A percentile compares a stretch with the other conserved stretches of the same genome.
phyloP scores from a whole-genome alignment of 2,329 filamentous ascomycete species.

The Magnaporthales sp. region DNA sequence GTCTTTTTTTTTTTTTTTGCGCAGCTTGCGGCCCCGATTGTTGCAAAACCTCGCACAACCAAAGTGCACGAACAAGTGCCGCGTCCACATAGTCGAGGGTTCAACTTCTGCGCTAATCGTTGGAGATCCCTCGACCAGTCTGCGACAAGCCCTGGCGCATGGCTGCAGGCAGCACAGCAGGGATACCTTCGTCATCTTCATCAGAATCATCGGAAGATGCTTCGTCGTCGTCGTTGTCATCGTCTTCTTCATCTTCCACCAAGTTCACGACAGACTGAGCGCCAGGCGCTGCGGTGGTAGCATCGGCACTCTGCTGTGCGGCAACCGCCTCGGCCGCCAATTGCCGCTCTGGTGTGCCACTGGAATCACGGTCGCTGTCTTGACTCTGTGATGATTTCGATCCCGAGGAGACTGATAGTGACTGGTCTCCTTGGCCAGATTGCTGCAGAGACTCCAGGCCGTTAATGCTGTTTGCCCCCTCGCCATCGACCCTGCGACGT shows the following conservation, averaged over 20 bases:
- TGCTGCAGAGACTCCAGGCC: background rate
- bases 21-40: no score
- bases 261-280: background rate
- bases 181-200: slow-evolving; percentile 24
- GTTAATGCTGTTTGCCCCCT: background rate
- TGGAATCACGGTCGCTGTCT: background rate
- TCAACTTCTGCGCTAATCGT: background rate
- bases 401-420: background rate
- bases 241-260: slow-evolving; percentile 3
- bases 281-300: background rate
- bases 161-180: slow-evolving; percentile 20
- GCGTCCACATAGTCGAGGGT: background rate
- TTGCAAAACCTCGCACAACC: background rate
- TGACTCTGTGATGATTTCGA: background rate
- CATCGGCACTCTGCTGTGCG: background rate
- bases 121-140: background rate
- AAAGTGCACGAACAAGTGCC: background rate
- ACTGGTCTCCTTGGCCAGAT: background rate
- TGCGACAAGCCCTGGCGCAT: slow-evolving; percentile 18
- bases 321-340: background rate
- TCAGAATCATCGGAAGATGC: slow-evolving; percentile 18
- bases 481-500: slow-evolving; percentile 13
- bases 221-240: slow-evolving; percentile 10
- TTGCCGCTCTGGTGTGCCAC: background rate
- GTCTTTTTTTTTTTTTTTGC: no score